phyloP scores from a whole-genome alignment of 306 rosid genomes.

The Senna siamea region DNA sequence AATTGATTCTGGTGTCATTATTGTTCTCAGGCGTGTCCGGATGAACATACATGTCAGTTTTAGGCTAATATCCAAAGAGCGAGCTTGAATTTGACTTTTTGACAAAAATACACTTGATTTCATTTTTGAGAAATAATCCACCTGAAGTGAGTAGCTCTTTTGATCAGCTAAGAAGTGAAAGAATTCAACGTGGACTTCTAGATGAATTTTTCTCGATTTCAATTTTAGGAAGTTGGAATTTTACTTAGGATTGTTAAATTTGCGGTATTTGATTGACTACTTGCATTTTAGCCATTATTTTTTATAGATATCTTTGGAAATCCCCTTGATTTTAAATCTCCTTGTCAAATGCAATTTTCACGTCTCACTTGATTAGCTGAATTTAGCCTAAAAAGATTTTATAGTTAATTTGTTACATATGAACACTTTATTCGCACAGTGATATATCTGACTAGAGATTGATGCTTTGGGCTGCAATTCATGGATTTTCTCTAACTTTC shows the following conservation, averaged over 20 bases:
- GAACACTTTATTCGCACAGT: background rate
- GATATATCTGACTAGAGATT: slow-evolving; percentile 22
- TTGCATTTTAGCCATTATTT: background rate
- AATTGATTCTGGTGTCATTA: background rate
- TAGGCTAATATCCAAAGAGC: background rate
- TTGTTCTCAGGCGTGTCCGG: background rate
- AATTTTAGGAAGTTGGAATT: background rate
- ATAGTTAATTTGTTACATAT: background rate
- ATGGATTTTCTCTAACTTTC: slow-evolving; percentile 3
- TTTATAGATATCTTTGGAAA: background rate
- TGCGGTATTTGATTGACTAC: background rate
- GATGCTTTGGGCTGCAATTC: slow-evolving; percentile 1
- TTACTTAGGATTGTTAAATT: background rate
- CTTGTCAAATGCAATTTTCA: background rate
- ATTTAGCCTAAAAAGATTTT: slow-evolving; percentile 9
- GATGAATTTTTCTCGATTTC: background rate
- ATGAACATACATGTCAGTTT: background rate
- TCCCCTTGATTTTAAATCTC: slow-evolving; percentile 7
- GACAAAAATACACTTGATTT: background rate
- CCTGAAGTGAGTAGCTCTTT: background rate
- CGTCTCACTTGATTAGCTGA: slow-evolving; percentile 2
- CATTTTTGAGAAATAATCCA: background rate
- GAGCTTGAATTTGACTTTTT: background rate
- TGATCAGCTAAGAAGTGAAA: background rate
- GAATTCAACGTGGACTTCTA: background rate